Percentiles rank a stretch among this genome's conserved stretches.
Evolutionary conservation across 768 basidiomycete genomes (phyloP).

Genomic region (Russula sp.): DNA sequence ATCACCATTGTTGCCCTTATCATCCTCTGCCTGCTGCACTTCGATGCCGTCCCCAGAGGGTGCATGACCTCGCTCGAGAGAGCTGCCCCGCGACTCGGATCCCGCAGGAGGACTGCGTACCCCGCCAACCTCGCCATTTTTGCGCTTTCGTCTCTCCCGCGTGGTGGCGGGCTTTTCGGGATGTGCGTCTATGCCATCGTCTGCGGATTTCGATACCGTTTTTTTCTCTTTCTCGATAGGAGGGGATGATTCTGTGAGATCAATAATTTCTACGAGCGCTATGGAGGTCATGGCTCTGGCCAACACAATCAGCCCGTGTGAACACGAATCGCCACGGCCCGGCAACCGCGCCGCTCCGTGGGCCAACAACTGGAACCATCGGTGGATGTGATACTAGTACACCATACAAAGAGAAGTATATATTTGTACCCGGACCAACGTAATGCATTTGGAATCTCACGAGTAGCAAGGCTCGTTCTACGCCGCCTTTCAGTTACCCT

Average conservation of each 20-base stretch:
- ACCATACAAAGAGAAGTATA: too few species aligned
- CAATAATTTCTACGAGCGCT: slow-evolving; percentile 18
- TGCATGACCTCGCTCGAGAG: neutral
- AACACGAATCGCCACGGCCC: neutral
- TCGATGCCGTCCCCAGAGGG: neutral
- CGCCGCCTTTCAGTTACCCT: neutral
- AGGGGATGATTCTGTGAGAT: slow-evolving; percentile 16
- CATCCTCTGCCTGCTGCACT: neutral
- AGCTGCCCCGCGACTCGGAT: neutral
- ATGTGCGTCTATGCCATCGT: neutral
- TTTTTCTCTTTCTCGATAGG: neutral
- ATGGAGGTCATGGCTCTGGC: slow-evolving; percentile 13
- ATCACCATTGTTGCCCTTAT: neutral
- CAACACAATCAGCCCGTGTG: neutral
- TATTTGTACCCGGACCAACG: too few species aligned
- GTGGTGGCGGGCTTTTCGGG: neutral
- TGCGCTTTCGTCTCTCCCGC: slow-evolving; percentile 6
- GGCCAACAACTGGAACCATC: too few species aligned
- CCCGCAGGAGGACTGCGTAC: neutral
- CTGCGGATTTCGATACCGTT: neutral
- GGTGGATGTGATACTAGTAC: too few species aligned
- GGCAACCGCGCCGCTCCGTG: neutral
- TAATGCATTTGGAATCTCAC: neutral
- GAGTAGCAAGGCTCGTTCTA: neutral
- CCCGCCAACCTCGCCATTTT: slow-evolving; percentile 6